Evolutionary conservation across 2,329 filamentous ascomycete genomes (phyloP), one percentile per base, ranked within the genome.

Genomic region (Venturia asperata): DNA sequence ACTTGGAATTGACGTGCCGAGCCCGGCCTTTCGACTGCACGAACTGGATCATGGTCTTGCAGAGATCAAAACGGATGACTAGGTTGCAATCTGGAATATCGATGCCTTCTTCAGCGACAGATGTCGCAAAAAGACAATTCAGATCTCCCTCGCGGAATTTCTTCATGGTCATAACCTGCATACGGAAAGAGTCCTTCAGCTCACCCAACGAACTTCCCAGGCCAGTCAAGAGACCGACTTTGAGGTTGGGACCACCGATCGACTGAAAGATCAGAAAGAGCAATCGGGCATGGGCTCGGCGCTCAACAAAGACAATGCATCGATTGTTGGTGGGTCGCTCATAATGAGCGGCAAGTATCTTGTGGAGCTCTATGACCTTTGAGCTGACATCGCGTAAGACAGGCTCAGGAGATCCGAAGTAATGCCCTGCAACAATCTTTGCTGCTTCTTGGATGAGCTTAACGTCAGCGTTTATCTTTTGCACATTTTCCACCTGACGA

Each of bases 1-100:
- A 97, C 68, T 84, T 86, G 0, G 94, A 97, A 64, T 88, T 83
- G 0, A 78, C 75, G 70, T 91, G 89, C 47, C 94, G 84, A 15
- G 94, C 94, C 64, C 94, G 85, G 0, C 94, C 94, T 68, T 91
- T 85, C 17, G 92, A 97, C 74, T 99, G 94, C 24, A 97, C 87
- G 72, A 97, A 97, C 72, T 96, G 90, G 63, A 97, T 97, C 75
- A 96, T 86, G 0, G 93, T 97, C 13, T 83, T 82, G 75, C 92
- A 96, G 2, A 96, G 82, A 72, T 97, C 91, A 71, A 97, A 99
- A 1, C 92, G 80, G 34, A 87, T 76, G 13, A 87, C 82, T n/a
- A 87, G 73, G 68, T 87, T 87, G 75, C 85, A 88, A 66, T 86
- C 83, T 5, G 85, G 85, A 27, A 87, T 85, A 71, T 88, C 85